Evolutionary conservation across 495 filamentous ascomycete genomes (phyloP), one percentile per base, ranked within the genome.

Genomic region (Clavariopsis aquatica): DNA sequence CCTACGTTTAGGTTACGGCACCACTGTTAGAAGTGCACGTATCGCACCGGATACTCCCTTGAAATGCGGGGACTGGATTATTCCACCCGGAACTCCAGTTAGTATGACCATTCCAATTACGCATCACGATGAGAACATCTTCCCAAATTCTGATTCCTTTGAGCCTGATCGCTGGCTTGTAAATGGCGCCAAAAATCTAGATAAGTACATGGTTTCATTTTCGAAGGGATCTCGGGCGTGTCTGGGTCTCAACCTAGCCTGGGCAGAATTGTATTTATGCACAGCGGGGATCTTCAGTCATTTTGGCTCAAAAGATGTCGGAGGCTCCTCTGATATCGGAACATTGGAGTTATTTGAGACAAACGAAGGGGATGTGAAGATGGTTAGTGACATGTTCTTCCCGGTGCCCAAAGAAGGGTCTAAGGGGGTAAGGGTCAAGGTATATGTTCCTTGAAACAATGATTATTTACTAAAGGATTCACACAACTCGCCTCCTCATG

Each of bases 111-210:
- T 43, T 20, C 38, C 51, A 3, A 27, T 62, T 12, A 63, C 77
- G 43, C 71, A 74, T 27, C 66, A 73, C 45, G 69, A 78, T 53
- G 62, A 72, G 29, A 56, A 45, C 1, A 72, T 77, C 7, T 82
- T 79, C 65, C 66, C 70, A 0, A 57, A 77, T 1, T 75, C 79
- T 0, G 43, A 64, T 23, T 43, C 47, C 12, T 84, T 81, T 62
- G 55, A 74, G 0, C 81, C 80, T 0, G 79, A 81, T 57, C 74
- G 81, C 27, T 84, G 80, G 81, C 66, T 76, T 1, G 24, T 20
- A 10, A 38, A 45, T 23, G 41, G 55, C 26, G 26, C 34, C 15
- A 24, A 15, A 2, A 31, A 51, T 12, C 34, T 60, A 10, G 60
- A 68, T 1, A 57, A 60, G 27, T 63, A 63, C 20, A 23, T 63